Conservation (phyloP, 2,329 filamentous ascomycete genomes). For the Bipolaris zeicola region DNA sequence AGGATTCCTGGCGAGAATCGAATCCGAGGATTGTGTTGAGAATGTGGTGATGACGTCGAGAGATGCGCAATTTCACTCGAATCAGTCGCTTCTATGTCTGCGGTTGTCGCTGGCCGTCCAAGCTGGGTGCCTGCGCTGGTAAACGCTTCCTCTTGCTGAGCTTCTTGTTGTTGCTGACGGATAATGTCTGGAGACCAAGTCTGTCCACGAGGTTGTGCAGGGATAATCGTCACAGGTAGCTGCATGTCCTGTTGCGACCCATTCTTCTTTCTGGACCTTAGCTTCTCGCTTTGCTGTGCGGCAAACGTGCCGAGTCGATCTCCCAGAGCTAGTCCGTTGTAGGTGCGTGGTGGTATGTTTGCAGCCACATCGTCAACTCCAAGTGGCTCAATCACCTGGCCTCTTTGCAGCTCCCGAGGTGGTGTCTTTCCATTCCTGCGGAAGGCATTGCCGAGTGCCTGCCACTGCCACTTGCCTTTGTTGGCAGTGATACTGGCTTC, state of each 20-base stretch:
- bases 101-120: slow-evolving; percentile 23
- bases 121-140: slow-evolving; percentile 22
- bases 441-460: slow-evolving; percentile 62
- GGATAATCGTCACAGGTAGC: slow-evolving; percentile 65
- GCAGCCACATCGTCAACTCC: slow-evolving; percentile 42
- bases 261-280: slow-evolving; percentile 48
- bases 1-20: slow-evolving; percentile 31
- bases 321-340: slow-evolving; percentile 52
- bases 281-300: slow-evolving; percentile 55
- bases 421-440: slow-evolving; percentile 62
- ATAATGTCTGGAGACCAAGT: slow-evolving; percentile 59
- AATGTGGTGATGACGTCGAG: slow-evolving; percentile 18
- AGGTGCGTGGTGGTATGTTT: slow-evolving; percentile 50
- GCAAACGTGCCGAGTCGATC: slow-evolving; percentile 56
- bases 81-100: slow-evolving; percentile 21
- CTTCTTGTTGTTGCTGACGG: slow-evolving; percentile 26
- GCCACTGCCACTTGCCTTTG: slow-evolving; percentile 53
- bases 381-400: slow-evolving; percentile 56
- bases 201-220: slow-evolving; percentile 61
- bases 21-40: slow-evolving; percentile 29
- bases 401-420: slow-evolving; percentile 64
- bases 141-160: slow-evolving; percentile 24
- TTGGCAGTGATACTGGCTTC: slow-evolving; percentile 4
- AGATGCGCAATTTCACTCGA: slow-evolving; percentile 19
- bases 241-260: slow-evolving; percentile 46